Conservation (phyloP, 345 rosid species). For the Pseudoturritis turrita region DNA sequence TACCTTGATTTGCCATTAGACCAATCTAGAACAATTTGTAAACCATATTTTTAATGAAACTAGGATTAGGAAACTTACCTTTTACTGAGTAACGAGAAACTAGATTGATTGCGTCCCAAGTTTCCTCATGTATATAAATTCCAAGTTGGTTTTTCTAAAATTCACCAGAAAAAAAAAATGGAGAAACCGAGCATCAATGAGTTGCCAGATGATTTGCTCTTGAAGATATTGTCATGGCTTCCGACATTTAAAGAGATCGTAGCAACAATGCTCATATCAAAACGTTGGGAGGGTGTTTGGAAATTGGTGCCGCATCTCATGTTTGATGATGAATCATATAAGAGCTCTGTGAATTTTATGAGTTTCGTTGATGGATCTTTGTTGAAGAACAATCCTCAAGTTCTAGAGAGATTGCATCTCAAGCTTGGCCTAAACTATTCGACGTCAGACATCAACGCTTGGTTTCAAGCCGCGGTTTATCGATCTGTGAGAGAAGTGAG, state of each 20-base stretch:
- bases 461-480: not conserved
- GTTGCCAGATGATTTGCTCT: constrained; percentile 13
- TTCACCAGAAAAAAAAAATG: too few relatives aligned
- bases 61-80: too few relatives aligned
- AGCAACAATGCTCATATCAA: not conserved
- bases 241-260: not conserved
- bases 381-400: not conserved
- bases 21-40: too few relatives aligned
- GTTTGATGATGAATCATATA: not conserved
- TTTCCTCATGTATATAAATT: not conserved
- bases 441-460: not conserved
- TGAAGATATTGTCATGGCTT: constrained; percentile 2
- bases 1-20: too few relatives aligned
- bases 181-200: not conserved
- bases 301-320: not conserved
- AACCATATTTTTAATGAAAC: too few relatives aligned
- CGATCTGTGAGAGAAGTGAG: constrained; percentile 4
- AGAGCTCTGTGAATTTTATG: not conserved
- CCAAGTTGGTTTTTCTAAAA: too few relatives aligned
- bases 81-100: too few relatives aligned
- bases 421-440: not conserved
- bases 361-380: not conserved
- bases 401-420: not conserved
- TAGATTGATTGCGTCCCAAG: not conserved
- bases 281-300: constrained; percentile 1